These are phyloP conservation scores for Botrytis deweyae DNA, from an alignment of 2,329 filamentous ascomycete genomes.

Conservation along the genomic window DNA sequence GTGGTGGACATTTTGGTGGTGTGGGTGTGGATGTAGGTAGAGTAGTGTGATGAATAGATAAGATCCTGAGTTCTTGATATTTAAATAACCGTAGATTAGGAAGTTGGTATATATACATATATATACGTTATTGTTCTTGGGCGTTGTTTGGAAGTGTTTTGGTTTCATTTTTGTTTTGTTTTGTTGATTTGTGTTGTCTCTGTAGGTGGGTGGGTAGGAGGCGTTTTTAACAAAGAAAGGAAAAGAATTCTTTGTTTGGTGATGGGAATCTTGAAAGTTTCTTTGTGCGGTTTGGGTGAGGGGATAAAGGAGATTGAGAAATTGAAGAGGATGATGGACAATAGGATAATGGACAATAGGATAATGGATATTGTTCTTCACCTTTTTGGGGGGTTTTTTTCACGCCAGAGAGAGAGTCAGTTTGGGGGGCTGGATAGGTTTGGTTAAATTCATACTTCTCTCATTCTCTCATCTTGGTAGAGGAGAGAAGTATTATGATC, in stretches of 20 bases:
- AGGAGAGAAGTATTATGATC: no score
- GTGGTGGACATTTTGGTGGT: not conserved
- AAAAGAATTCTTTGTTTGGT: not conserved
- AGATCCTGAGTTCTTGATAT: not conserved
- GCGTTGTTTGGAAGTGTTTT: not conserved
- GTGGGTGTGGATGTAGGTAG: not conserved
- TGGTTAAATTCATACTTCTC: not conserved
- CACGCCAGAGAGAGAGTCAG: not conserved
- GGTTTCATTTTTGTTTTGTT: not conserved
- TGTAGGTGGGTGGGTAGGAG: not conserved
- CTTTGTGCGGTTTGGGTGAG: not conserved
- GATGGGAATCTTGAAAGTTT: not conserved
- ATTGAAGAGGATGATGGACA: accelerated
- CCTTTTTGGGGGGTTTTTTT: not conserved
- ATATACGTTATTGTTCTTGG: not conserved
- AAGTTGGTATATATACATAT: not conserved
- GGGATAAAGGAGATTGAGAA: not conserved
- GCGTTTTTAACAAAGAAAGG: not conserved
- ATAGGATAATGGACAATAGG: not conserved
- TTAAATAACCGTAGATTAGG: accelerated
- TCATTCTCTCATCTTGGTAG: not conserved
- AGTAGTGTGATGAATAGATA: not conserved
- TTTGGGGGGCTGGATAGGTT: not conserved
- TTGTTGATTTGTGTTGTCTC: not conserved
- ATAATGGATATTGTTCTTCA: not conserved